Evolutionary conservation across 192 early-diverging fungal species (phyloP).

Genomic region (Rhizoclosmatium globosum): DNA sequence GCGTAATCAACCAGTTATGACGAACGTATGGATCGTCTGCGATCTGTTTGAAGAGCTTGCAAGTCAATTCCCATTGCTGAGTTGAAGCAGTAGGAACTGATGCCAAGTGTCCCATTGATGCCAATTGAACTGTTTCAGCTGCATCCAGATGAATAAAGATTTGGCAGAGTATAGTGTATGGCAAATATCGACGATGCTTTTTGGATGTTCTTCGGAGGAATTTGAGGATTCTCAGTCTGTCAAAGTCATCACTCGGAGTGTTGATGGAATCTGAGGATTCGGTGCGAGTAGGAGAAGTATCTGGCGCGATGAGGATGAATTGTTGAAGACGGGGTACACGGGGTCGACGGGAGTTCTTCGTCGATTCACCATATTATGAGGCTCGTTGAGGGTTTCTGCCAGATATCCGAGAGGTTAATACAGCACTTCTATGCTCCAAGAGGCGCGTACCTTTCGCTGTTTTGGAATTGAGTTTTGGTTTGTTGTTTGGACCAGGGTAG

Average conservation of each 20-base stretch:
- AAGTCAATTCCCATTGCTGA: slow-evolving; percentile 24
- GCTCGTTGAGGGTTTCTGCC: neutral
- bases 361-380: neutral
- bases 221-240: neutral
- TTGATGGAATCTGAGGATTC: slow-evolving; percentile 1
- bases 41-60: slow-evolving; percentile 33
- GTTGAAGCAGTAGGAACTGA: slow-evolving; percentile 28
- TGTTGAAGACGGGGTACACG: slow-evolving; percentile 6
- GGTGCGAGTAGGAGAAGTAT: neutral
- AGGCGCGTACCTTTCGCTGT: too few relatives aligned
- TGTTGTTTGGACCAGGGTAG: too few relatives aligned
- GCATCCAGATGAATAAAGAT: slow-evolving; percentile 46
- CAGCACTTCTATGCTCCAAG: too few relatives aligned
- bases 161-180: slow-evolving; percentile 44
- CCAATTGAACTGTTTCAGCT: slow-evolving; percentile 4
- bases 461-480: too few relatives aligned
- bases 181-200: slow-evolving; percentile 21
- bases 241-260: neutral
- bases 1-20: slow-evolving; percentile 31
- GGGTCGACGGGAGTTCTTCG: neutral
- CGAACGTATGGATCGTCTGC: slow-evolving; percentile 51
- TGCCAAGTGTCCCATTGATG: slow-evolving; percentile 20
- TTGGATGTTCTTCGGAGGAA: neutral
- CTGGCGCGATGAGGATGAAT: neutral
- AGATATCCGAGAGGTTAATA: too few relatives aligned